Evolutionary conservation across 345 rosid genomes (phyloP).

Genomic region (Euphorbia lathyris): DNA sequence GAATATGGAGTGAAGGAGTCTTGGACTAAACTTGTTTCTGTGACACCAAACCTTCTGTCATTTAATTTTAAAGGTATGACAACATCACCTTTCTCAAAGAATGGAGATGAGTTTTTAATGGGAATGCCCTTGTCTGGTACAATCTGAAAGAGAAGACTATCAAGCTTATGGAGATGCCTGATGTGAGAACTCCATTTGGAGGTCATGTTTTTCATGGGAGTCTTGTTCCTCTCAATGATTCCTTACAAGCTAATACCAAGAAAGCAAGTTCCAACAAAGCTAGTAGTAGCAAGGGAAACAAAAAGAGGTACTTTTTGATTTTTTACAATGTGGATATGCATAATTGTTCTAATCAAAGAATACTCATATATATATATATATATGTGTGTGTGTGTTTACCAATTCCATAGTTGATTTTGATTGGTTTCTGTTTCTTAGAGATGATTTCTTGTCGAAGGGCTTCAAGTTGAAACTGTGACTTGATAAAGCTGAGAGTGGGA

Average conservation of each 20-base stretch:
- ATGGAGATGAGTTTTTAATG: neutral
- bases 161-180: neutral
- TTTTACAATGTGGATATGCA: neutral
- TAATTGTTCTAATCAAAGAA: neutral
- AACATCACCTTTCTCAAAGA: neutral
- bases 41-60: neutral
- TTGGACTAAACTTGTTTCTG: neutral
- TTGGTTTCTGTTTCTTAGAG: neutral
- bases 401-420: neutral
- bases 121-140: neutral
- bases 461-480: neutral
- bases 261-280: neutral
- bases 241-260: neutral
- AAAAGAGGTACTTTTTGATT: neutral
- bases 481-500: neutral
- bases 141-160: neutral
- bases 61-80: neutral
- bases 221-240: conserved; percentile 1
- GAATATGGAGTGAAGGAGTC: neutral
- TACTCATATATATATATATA: too few relatives aligned
- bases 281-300: neutral
- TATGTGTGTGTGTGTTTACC: neutral
- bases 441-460: neutral
- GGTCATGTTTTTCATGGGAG: neutral
- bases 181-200: neutral